Conservation (phyloP, 2,329 filamentous ascomycete genomes). For the Colletotrichum siamense region DNA sequence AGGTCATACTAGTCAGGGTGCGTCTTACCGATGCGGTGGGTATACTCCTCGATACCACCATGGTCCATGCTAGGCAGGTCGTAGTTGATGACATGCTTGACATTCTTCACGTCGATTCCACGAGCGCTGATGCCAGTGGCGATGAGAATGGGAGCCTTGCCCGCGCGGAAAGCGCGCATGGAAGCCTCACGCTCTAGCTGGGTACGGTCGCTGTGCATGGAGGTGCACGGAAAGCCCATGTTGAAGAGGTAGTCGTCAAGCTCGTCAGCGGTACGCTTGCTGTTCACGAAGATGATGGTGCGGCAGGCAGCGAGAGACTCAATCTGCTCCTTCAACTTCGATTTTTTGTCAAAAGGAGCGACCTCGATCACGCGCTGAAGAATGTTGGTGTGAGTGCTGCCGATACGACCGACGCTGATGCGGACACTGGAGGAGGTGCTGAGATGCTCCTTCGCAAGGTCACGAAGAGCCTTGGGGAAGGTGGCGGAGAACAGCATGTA, state of each 20-base stretch:
- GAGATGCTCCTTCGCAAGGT: constrained; percentile 79
- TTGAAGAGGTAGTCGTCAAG: constrained; percentile 91
- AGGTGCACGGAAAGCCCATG: constrained; percentile 78
- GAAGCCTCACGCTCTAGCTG: constrained; percentile 93
- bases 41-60: constrained; percentile 93
- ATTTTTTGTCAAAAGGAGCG: constrained; percentile 70
- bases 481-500: constrained; percentile 94
- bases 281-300: constrained; percentile 91
- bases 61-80: constrained; percentile 77
- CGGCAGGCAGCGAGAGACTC: constrained; percentile 73
- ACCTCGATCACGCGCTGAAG: constrained; percentile 76
- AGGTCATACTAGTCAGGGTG: not conserved
- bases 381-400: constrained; percentile 84
- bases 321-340: constrained; percentile 76
- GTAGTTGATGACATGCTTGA: constrained; percentile 93
- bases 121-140: constrained; percentile 87
- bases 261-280: constrained; percentile 77
- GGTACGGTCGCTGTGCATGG: constrained; percentile 86
- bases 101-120: constrained; percentile 85
- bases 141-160: constrained; percentile 78
- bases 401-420: constrained; percentile 86
- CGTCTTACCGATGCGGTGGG: constrained; percentile 85
- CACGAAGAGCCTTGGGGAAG: constrained; percentile 81
- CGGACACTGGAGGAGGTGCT: constrained; percentile 72
- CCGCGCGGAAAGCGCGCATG: constrained; percentile 82